Evolutionary conservation across 129 eudicot genomes (phyloP).

Genomic region (Escallonia rubra): DNA sequence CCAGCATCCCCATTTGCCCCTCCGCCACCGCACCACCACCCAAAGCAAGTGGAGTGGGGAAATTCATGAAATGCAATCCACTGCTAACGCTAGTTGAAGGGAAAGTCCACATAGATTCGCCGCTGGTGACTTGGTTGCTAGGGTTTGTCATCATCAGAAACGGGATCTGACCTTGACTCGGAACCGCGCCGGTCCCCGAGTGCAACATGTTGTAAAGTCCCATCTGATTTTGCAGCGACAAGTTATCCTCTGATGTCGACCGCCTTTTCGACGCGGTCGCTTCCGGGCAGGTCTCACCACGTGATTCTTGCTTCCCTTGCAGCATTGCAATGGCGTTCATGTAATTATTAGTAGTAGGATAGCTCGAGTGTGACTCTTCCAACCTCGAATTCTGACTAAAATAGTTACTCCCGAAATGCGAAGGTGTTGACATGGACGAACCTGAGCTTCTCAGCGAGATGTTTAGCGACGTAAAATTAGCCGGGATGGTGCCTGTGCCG

Average conservation of each 20-base stretch:
- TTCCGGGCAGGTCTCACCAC: not conserved
- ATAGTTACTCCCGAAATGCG: constrained; percentile 30
- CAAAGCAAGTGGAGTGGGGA: constrained; percentile 32
- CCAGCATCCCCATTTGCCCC: constrained; percentile 50
- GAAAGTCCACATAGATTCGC: constrained; percentile 39
- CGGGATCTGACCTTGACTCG: constrained; percentile 37
- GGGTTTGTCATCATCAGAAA: constrained; percentile 35
- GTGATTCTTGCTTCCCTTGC: constrained; percentile 27
- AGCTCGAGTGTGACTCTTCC: constrained; percentile 17
- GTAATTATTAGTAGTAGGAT: not conserved
- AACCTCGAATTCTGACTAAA: constrained; percentile 11
- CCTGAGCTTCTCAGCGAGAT: constrained; percentile 59
- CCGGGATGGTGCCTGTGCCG: constrained; percentile 76
- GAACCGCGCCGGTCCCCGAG: constrained; percentile 33
- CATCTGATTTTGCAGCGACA: constrained; percentile 18
- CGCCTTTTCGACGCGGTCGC: constrained; percentile 1
- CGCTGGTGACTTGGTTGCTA: constrained; percentile 26
- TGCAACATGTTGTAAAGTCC: constrained; percentile 36
- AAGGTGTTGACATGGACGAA: constrained; percentile 45
- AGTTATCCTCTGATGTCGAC: constrained; percentile 16
- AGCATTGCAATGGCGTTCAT: constrained; percentile 13
- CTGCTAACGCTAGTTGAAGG: constrained; percentile 12
- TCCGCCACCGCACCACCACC: constrained; percentile 28
- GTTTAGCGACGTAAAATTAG: constrained; percentile 52
- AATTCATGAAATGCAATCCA: constrained; percentile 67